These are phyloP conservation scores for Paracamarosporium sp. DNA, from an alignment of 2,329 filamentous ascomycete genomes.

Conservation along the genomic window DNA sequence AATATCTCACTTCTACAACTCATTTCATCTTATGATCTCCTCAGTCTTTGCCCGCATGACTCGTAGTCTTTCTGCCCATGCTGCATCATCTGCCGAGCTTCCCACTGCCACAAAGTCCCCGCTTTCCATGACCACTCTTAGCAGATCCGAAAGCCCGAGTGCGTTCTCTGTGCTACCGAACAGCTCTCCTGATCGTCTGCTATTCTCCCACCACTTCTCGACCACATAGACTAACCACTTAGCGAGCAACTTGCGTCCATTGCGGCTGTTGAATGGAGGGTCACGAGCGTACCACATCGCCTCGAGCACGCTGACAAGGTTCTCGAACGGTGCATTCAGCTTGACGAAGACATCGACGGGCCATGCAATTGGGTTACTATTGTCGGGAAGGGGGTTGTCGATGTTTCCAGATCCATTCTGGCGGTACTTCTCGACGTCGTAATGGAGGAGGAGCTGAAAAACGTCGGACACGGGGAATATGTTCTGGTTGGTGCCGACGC, in stretches of 20 bases:
- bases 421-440: constrained; percentile 57
- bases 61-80: constrained; percentile 39
- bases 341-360: constrained; percentile 71
- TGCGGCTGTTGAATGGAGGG: constrained; percentile 65
- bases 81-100: constrained; percentile 44
- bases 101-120: constrained; percentile 44
- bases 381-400: constrained; percentile 19
- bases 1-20: neutral
- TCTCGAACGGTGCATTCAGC: constrained; percentile 67
- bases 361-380: constrained; percentile 56
- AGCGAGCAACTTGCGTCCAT: constrained; percentile 62
- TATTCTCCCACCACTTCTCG: constrained; percentile 66
- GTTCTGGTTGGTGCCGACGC: constrained; percentile 62
- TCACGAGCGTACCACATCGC: constrained; percentile 72
- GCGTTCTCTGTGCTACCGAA: constrained; percentile 69
- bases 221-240: constrained; percentile 68
- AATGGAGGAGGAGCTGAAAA: constrained; percentile 43
- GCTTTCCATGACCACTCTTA: constrained; percentile 52
- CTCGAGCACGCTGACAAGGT: constrained; percentile 68
- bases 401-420: constrained; percentile 40
- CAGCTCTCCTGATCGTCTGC: constrained; percentile 58
- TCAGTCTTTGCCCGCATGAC: constrained; percentile 35
- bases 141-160: constrained; percentile 46
- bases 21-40: constrained; percentile 33
- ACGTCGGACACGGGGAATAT: constrained; percentile 60